Evolutionary conservation across 495 filamentous ascomycete species (phyloP).

Genomic region (Usnea hakonensis): DNA sequence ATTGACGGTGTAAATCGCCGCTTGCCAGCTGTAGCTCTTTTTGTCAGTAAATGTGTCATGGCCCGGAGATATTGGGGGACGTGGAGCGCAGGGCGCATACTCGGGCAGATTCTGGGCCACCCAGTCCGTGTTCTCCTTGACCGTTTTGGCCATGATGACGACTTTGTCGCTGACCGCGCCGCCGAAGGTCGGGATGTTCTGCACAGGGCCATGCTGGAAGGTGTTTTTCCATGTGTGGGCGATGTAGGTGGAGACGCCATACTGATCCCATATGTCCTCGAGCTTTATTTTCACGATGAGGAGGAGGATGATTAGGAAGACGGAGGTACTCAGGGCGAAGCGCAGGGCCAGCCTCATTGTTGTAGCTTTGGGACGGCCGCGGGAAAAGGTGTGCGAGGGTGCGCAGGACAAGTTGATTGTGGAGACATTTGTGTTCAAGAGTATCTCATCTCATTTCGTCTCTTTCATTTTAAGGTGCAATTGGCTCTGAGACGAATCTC

Average conservation of each 20-base stretch:
- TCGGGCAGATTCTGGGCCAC: conserved; percentile 34
- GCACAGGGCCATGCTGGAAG: conserved; percentile 18
- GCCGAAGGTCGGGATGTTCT: conserved; percentile 21
- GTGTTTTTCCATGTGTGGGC: conserved; percentile 28
- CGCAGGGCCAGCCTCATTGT: conserved; percentile 38
- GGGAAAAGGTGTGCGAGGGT: too few relatives aligned
- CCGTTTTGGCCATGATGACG: conserved; percentile 35
- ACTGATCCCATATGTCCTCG: conserved; percentile 38
- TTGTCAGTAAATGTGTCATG: conserved; percentile 6
- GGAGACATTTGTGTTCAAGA: not conserved
- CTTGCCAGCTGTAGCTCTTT: conserved; percentile 32
- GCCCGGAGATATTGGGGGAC: conserved; percentile 28
- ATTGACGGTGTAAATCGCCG: conserved; percentile 53
- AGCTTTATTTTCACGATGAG: conserved; percentile 35
- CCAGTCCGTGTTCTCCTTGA: conserved; percentile 37
- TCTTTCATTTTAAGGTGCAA: not conserved
- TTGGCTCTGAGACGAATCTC: not conserved
- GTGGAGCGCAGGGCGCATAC: conserved; percentile 31
- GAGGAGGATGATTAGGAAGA: conserved; percentile 31
- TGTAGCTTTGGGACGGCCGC: not conserved
- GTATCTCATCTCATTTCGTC: not conserved
- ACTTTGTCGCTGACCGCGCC: conserved; percentile 28
- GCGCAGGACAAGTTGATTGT: not conserved
- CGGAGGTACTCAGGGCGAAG: conserved; percentile 28
- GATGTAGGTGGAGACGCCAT: conserved; percentile 39